Evolutionary conservation across 208 protist species (phyloP).

Genomic region (Leishmania aethiopica): DNA sequence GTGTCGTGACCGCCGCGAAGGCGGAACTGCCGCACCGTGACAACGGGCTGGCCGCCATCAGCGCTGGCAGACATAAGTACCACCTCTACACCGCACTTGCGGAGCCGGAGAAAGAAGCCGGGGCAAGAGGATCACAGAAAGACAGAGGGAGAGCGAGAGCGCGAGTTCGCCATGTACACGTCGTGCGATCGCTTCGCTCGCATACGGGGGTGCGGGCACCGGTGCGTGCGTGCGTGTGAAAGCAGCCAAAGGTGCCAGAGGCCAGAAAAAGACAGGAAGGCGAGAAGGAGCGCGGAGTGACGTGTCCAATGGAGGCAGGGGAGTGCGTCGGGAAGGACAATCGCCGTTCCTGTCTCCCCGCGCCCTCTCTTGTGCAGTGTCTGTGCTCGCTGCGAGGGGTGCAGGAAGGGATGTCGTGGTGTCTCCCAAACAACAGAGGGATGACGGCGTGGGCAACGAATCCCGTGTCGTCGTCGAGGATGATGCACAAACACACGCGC

Average conservation of each 20-base stretch:
- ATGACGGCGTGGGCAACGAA: too few species aligned
- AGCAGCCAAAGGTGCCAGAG: not conserved
- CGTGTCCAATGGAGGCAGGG: not conserved
- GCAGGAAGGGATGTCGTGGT: not conserved
- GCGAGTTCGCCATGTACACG: not conserved
- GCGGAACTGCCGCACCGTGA: slow-evolving; percentile 4
- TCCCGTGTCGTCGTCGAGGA: too few species aligned
- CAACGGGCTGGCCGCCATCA: not conserved
- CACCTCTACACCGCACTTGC: not conserved
- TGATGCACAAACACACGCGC: not conserved
- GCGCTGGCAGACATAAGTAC: not conserved
- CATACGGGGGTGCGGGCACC: not conserved
- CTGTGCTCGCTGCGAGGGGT: not conserved
- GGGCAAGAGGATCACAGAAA: not conserved
- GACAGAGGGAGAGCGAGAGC: not conserved
- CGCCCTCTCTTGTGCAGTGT: not conserved
- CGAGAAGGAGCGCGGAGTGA: not conserved
- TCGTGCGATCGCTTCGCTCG: not conserved
- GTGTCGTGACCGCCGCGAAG: not conserved
- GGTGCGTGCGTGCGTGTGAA: not conserved
- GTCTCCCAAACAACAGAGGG: not conserved
- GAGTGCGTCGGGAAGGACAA: not conserved
- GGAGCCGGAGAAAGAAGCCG: not conserved
- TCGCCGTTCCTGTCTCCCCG: not conserved
- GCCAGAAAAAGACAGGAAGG: not conserved